Base-by-base conservation (phyloP, 306 rosid genomes). In the Abrus precatorius region DNA sequence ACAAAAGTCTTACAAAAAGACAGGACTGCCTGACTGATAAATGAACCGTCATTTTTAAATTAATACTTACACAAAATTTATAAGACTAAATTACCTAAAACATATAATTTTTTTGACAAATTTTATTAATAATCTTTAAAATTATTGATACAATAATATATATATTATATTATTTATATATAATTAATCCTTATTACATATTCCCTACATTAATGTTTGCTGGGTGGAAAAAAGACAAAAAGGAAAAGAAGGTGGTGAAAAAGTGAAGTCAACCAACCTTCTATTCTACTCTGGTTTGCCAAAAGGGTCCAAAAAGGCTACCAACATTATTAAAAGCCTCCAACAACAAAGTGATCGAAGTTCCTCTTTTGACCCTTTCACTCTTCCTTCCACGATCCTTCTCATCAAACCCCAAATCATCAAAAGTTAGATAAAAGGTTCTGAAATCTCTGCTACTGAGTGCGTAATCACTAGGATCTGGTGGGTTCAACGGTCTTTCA, bases 231-330 rank as follows among this genome's bases (percentile, higher is more conserved):
- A 45, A 79, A 33, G 82, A 84, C 84, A 79, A 55, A 60, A 79
- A 47, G 63, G 63, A 60, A 6, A 67, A 52, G 44, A 32, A 71
- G 33, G 6, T 4, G 5, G 36, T 5, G 20, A 63, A 47, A 80
- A 60, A 30, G 29, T 45, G 59, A 66, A 75, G 86, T 88, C 92
- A 86, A 83, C 75, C 80, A 20, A 20, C 20, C 62, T 76, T 69
- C 77, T 59, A 62, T 45, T 56, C 30, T 40, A 44, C 75, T 5
- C 65, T 59, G 63, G 73, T 53, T 55, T 38, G 55, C 43, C 40
- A 28, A 30, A 53, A 49, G 34, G 45, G 97, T 83, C 89, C 83
- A 74, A 54, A 85, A 77, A 71, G 91, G 77, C 93, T 28, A 54
- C 82, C 59, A 20, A 36, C 14, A 63, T 9, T 48, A 56, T 68